Evolutionary conservation across 2,329 filamentous ascomycete species (phyloP).

Genomic region (Exophiala spinifera): DNA sequence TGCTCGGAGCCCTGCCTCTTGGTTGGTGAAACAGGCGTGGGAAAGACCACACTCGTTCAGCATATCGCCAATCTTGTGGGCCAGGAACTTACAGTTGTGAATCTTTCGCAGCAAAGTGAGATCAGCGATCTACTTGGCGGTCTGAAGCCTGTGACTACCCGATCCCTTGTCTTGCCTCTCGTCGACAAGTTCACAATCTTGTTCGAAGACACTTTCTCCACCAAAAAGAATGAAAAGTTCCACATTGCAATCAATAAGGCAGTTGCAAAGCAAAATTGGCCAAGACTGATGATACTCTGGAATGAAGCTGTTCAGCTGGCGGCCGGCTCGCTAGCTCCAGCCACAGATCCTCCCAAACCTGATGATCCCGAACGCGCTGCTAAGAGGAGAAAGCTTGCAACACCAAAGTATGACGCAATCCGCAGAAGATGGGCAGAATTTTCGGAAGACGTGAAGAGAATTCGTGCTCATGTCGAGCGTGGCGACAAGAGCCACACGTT

Average conservation of each 20-base stretch:
- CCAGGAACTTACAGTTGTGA: slow-evolving; percentile 86
- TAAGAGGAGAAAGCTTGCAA: slow-evolving; percentile 68
- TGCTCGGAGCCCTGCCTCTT: slow-evolving; percentile 85
- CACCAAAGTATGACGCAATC: slow-evolving; percentile 51
- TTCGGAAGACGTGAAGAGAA: slow-evolving; percentile 67
- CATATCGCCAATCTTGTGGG: slow-evolving; percentile 81
- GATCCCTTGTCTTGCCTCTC: slow-evolving; percentile 80
- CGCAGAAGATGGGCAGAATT: slow-evolving; percentile 79
- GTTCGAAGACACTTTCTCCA: slow-evolving; percentile 82
- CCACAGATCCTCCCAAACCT: slow-evolving; percentile 24
- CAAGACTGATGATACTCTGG: slow-evolving; percentile 80
- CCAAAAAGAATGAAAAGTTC: slow-evolving; percentile 83
- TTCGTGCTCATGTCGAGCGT: slow-evolving; percentile 72
- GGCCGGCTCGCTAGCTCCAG: slow-evolving; percentile 57
- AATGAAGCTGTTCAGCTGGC: slow-evolving; percentile 87
- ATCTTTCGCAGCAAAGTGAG: slow-evolving; percentile 96
- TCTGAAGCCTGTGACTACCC: slow-evolving; percentile 91
- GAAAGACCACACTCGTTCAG: slow-evolving; percentile 95
- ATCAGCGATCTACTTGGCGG: slow-evolving; percentile 92
- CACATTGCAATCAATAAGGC: slow-evolving; percentile 75
- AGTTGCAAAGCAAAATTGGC: slow-evolving; percentile 80
- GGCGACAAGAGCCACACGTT: slow-evolving; percentile 81
- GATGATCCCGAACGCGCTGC: slow-evolving; percentile 43
- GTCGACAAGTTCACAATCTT: slow-evolving; percentile 92
- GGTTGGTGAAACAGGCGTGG: slow-evolving; percentile 98